These are phyloP conservation scores for Verticillium nubilum DNA, from an alignment of 2,329 filamentous ascomycete genomes.

Conservation along the genomic window DNA sequence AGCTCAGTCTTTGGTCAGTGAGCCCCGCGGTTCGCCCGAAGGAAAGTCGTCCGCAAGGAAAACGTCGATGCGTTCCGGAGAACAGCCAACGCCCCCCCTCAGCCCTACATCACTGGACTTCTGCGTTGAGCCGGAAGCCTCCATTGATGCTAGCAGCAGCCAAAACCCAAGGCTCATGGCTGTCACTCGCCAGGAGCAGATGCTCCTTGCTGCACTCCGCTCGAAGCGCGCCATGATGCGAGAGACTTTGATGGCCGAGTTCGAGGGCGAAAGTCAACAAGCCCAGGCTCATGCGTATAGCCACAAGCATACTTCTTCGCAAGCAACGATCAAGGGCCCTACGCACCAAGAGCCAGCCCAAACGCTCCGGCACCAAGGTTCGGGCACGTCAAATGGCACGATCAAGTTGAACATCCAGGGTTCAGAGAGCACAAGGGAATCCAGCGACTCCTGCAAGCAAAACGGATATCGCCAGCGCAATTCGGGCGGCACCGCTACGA, in stretches of 20 bases:
- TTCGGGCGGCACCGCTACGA: neutral
- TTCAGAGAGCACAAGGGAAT: neutral
- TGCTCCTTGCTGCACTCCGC: constrained; percentile 51
- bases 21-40: neutral
- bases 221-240: constrained; percentile 53
- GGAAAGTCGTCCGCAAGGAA: neutral
- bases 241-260: constrained; percentile 37
- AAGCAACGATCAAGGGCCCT: constrained; percentile 5
- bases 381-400: constrained; percentile 10
- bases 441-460: neutral
- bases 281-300: neutral
- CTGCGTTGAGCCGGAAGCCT: constrained; percentile 31
- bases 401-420: constrained; percentile 3
- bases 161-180: constrained; percentile 44
- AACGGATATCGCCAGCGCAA: neutral
- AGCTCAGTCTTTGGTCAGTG: neutral
- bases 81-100: constrained; percentile 43
- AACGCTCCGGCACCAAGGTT: constrained; percentile 10
- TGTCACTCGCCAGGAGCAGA: constrained; percentile 53
- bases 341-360: constrained; percentile 7
- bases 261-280: constrained; percentile 26
- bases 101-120: constrained; percentile 48
- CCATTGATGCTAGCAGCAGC: constrained; percentile 21
- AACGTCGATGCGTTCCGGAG: constrained; percentile 17
- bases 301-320: constrained; percentile 6